These are phyloP conservation scores for Colletotrichum falcatum DNA, from an alignment of 2,329 filamentous ascomycete species.

Conservation along the genomic window DNA sequence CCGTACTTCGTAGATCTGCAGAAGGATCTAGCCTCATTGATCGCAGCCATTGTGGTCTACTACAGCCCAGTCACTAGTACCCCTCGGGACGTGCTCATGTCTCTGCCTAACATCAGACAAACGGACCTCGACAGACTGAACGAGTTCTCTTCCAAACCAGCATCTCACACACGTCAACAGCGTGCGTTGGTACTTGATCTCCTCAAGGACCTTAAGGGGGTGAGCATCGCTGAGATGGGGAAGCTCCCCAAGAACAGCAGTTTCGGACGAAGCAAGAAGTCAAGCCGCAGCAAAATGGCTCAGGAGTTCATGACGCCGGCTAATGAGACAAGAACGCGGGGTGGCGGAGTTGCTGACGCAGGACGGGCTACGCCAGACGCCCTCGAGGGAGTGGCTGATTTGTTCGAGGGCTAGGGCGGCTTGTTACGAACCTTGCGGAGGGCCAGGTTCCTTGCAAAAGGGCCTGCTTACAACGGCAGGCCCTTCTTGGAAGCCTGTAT, in stretches of 20 bases:
- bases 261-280: conserved; percentile 56
- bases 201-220: conserved; percentile 86
- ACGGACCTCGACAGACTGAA: conserved; percentile 75
- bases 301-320: conserved; percentile 72
- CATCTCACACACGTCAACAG: conserved; percentile 78
- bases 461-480: neutral
- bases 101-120: conserved; percentile 80
- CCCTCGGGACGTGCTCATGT: conserved; percentile 80
- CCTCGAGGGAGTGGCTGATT: conserved; percentile 66
- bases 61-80: conserved; percentile 79
- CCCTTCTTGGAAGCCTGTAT: neutral
- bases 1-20: conserved; percentile 97
- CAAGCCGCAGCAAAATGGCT: conserved; percentile 69
- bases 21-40: conserved; percentile 88
- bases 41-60: conserved; percentile 84
- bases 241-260: conserved; percentile 74
- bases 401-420: conserved; percentile 56
- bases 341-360: conserved; percentile 45
- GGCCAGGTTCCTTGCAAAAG: neutral
- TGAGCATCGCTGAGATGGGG: conserved; percentile 93
- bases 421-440: neutral
- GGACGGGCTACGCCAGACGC: conserved; percentile 60
- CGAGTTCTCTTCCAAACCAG: conserved; percentile 68
- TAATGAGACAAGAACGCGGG: conserved; percentile 47
- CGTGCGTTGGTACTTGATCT: conserved; percentile 85